phyloP scores from a whole-genome alignment of 169 alveolate genomes.

The Plasmodium sp. region DNA sequence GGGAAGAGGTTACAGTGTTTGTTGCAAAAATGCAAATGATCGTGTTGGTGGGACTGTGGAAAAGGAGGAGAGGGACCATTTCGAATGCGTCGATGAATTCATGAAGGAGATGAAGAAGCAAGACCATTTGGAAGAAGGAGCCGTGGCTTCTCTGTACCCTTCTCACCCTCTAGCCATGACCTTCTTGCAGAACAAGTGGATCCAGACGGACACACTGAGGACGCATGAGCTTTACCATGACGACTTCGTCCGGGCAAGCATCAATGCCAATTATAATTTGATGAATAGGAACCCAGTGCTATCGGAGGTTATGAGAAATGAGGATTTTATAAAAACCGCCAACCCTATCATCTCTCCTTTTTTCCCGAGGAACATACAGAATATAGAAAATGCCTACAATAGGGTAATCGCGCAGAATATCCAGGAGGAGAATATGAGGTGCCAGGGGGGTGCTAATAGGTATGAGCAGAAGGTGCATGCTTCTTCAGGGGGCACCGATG shows the following conservation, averaged over 20 bases:
- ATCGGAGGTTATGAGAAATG: slow-evolving; percentile 14
- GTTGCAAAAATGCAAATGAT: neutral
- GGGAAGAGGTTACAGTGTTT: neutral
- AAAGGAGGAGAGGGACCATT: slow-evolving; percentile 10
- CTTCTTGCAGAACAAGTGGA: slow-evolving; percentile 80
- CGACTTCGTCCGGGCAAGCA: slow-evolving; percentile 70
- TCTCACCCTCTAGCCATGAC: slow-evolving; percentile 82
- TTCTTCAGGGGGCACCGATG: neutral
- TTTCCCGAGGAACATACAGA: slow-evolving; percentile 16
- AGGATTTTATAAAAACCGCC: slow-evolving; percentile 35
- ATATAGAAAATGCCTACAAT: slow-evolving; percentile 44
- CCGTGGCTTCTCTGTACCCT: slow-evolving; percentile 65
- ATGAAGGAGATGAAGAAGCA: slow-evolving; percentile 36
- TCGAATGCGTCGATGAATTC: slow-evolving; percentile 30
- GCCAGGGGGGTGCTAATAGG: neutral
- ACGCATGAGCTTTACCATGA: slow-evolving; percentile 80
- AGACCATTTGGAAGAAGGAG: slow-evolving; percentile 18
- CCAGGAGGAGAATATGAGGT: slow-evolving; percentile 7
- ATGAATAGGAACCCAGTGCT: slow-evolving; percentile 3
- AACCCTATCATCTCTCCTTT: slow-evolving; percentile 34
- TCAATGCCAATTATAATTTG: slow-evolving; percentile 27
- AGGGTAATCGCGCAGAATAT: slow-evolving; percentile 10
- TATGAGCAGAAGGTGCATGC: neutral
- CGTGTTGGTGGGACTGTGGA: neutral
- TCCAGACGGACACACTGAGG: slow-evolving; percentile 77